Conservation (phyloP, 2,329 filamentous ascomycete genomes). For the Aspergillus ibericus region DNA sequence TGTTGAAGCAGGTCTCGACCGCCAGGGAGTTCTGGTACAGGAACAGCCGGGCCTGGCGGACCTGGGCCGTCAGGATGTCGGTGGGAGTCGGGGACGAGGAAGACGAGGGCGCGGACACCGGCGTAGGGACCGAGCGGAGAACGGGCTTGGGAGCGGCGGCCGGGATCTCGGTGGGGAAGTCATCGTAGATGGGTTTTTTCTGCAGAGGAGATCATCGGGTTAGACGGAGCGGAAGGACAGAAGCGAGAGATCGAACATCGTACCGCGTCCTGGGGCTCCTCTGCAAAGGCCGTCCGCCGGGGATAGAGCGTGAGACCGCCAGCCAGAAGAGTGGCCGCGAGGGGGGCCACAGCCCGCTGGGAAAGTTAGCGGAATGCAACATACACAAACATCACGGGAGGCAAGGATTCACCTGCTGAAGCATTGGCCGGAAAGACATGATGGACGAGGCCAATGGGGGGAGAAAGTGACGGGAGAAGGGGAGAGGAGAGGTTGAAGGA, state of each 20-base stretch:
- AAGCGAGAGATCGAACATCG: slow-evolving; percentile 8
- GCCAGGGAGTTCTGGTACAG: slow-evolving; percentile 72
- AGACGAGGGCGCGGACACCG: slow-evolving; percentile 42
- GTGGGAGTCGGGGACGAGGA: slow-evolving; percentile 70
- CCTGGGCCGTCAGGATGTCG: slow-evolving; percentile 80
- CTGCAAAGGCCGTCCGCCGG: slow-evolving; percentile 44
- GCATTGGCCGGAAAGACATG: slow-evolving; percentile 45
- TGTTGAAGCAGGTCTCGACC: slow-evolving; percentile 81
- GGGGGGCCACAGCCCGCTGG: slow-evolving; percentile 42
- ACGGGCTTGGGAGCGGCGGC: slow-evolving; percentile 27
- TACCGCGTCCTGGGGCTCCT: slow-evolving; percentile 41
- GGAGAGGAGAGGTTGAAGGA: slow-evolving; percentile 14
- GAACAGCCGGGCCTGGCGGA: slow-evolving; percentile 76
- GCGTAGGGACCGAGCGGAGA: slow-evolving; percentile 48
- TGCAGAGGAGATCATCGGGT: slow-evolving; percentile 13
- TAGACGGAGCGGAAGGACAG: not conserved
- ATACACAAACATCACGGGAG: not conserved
- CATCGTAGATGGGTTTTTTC: slow-evolving; percentile 49
- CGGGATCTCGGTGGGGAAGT: slow-evolving; percentile 35
- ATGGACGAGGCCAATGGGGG: slow-evolving; percentile 29
- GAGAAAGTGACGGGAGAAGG: slow-evolving; percentile 25
- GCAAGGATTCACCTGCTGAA: slow-evolving; percentile 37
- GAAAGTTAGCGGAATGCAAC: slow-evolving; percentile 28
- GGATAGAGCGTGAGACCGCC: slow-evolving; percentile 43
- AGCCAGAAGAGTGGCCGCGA: slow-evolving; percentile 43